Conservation (phyloP, 257 asterid species). For the Jacaranda mimosifolia region DNA sequence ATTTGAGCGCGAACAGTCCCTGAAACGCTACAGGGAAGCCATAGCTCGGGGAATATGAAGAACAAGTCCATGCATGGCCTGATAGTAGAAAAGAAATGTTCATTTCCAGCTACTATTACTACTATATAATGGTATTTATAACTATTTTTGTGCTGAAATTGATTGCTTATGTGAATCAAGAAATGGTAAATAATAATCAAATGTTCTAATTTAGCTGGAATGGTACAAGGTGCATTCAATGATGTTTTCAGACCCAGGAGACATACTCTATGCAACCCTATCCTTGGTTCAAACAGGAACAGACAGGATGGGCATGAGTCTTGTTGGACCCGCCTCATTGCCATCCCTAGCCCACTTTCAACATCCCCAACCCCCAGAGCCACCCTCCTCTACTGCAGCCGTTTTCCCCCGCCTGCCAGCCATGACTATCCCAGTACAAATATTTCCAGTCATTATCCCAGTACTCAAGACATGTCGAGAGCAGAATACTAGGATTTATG, state of each 20-base stretch:
- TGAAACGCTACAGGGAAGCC: slow-evolving; percentile 45
- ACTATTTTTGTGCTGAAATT: neutral
- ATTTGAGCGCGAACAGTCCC: slow-evolving; percentile 50
- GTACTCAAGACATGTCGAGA: neutral
- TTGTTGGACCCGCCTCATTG: too few relatives aligned
- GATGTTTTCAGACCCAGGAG: too few relatives aligned
- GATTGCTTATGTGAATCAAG: neutral
- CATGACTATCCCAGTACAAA: too few relatives aligned
- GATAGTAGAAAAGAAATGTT: neutral
- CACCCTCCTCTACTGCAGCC: too few relatives aligned
- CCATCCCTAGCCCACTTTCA: too few relatives aligned
- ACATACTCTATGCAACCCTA: too few relatives aligned
- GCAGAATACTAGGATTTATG: neutral
- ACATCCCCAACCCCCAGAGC: too few relatives aligned
- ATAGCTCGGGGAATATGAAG: slow-evolving; percentile 26
- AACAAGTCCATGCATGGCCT: neutral
- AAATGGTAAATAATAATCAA: neutral
- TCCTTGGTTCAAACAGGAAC: too few relatives aligned
- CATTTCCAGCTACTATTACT: neutral
- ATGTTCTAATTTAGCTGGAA: neutral
- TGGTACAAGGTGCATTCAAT: neutral
- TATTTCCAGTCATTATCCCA: too few relatives aligned
- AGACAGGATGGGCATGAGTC: too few relatives aligned
- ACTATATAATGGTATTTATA: too few relatives aligned
- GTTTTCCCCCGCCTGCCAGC: too few relatives aligned